Percentiles rank a stretch among this genome's conserved stretches.
These are phyloP conservation scores for Amanita exitialis DNA, from an alignment of 768 basidiomycete genomes.

Conservation along the genomic window DNA sequence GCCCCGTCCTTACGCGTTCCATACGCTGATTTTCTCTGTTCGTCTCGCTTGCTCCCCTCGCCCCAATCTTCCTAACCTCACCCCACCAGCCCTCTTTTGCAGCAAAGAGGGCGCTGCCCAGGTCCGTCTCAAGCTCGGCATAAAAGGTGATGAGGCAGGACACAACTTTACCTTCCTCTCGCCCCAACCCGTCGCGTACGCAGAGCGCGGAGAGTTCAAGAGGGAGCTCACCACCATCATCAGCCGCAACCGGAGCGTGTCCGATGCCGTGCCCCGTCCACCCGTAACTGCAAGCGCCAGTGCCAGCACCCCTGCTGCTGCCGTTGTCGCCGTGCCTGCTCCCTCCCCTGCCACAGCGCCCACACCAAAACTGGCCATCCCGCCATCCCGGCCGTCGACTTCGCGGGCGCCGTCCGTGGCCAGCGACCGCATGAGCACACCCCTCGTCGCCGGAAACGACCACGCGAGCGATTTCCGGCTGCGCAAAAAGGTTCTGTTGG, in stretches of 20 bases:
- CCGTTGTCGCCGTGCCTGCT: constrained; percentile 10
- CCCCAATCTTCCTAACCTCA: constrained; percentile 47
- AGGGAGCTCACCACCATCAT: constrained; percentile 69
- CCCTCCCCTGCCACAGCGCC: constrained; percentile 16
- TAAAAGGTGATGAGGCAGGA: constrained; percentile 58
- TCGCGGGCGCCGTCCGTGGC: constrained; percentile 59
- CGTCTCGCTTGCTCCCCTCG: constrained; percentile 18
- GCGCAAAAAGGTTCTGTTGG: constrained; percentile 70
- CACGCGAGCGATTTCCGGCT: constrained; percentile 61
- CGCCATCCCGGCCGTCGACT: constrained; percentile 33
- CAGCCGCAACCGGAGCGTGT: constrained; percentile 50
- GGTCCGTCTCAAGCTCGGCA: constrained; percentile 66
- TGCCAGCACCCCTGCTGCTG: background rate
- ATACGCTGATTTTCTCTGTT: constrained; percentile 51
- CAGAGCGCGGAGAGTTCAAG: constrained; percentile 80
- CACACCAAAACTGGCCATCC: constrained; percentile 19
- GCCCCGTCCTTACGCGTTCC: constrained; percentile 55
- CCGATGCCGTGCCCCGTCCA: constrained; percentile 20
- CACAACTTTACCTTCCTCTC: constrained; percentile 80
- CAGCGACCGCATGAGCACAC: constrained; percentile 41
- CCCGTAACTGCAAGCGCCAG: constrained; percentile 17
- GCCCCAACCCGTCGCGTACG: constrained; percentile 48
- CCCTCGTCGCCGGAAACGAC: constrained; percentile 47
- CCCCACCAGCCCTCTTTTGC: constrained; percentile 61
- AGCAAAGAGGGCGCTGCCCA: constrained; percentile 79